Evolutionary conservation across 1,284 basidiomycete species (phyloP).

Genomic region (Cryptococcus sp.): DNA sequence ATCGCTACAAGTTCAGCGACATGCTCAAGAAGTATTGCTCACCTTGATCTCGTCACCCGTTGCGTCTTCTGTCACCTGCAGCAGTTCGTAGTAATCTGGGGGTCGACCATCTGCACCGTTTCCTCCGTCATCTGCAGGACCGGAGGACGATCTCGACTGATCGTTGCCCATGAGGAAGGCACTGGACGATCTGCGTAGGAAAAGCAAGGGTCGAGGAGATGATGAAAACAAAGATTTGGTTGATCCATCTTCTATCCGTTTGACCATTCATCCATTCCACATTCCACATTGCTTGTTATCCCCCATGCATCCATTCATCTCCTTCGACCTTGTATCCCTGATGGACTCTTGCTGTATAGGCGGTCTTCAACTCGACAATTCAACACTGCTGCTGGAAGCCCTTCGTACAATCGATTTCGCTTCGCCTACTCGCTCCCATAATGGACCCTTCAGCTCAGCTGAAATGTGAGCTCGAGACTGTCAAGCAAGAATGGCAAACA

Average conservation of each 20-base stretch:
- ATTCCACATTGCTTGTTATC: too few relatives aligned
- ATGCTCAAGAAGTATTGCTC: constrained; percentile 17
- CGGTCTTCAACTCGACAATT: too few relatives aligned
- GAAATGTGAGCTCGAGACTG: constrained; percentile 8
- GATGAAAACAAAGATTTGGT: not conserved
- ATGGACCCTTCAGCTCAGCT: too few relatives aligned
- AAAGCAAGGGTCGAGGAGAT: not conserved
- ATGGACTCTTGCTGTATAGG: too few relatives aligned
- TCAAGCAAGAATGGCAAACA: constrained; percentile 21
- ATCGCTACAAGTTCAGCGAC: constrained; percentile 52
- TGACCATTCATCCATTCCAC: too few relatives aligned
- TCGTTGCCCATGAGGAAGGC: constrained; percentile 37
- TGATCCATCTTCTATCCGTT: not conserved
- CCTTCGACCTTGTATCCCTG: too few relatives aligned
- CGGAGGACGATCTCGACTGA: constrained; percentile 26
- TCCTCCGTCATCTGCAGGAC: constrained; percentile 1
- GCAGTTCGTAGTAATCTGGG: constrained; percentile 70
- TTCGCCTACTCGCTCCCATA: too few relatives aligned
- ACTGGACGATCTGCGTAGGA: not conserved
- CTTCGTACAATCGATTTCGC: too few relatives aligned
- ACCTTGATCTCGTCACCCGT: constrained; percentile 84
- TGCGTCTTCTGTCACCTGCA: constrained; percentile 72
- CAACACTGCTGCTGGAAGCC: too few relatives aligned
- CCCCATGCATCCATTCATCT: too few relatives aligned
- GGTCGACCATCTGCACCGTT: constrained; percentile 21